Evolutionary conservation across 352 stramenopile genomes (phyloP), one percentile per base, ranked within the genome.

Genomic region (Phytophthora sojae): DNA sequence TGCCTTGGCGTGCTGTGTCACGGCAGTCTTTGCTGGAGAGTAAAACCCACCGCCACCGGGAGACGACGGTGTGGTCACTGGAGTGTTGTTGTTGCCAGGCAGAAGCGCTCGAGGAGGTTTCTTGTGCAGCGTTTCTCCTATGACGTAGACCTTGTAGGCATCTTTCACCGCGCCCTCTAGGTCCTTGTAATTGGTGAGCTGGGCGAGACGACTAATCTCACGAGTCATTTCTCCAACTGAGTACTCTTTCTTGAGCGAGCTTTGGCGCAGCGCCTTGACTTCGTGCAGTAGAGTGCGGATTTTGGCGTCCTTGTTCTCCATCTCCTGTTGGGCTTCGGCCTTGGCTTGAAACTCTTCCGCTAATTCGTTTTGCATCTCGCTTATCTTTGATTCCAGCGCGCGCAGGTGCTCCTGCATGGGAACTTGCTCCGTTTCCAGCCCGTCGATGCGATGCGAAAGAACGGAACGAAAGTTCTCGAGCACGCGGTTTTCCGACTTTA

Each of bases 401-500:
- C 35, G 49, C 65, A 95, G 71, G 56, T 94, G 89, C 2, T 82
- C 67, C 53, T 86, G 76, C 82, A 96, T 90, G 2, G 89, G 89
- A 2, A 79, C 76, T 56, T 95, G 89, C 21, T 90, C 84, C 1
- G 78, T 82, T 69, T 95, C 83, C 4, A 96, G 73, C 6, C 82
- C 86, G 52, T 95, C 85, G 51, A 96, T 88, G 2, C 89, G 87
- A 61, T 94, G 73, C 45, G 91, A 80, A 14, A 96, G 57, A 29
- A 96, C 89, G 2, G 86, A 94, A 7, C 88, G 86, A 44, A 96
- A 96, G 65, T 90, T 96, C 56, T 96, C 89, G 1, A 95, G 73
- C 6, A 94, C 78, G 8, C 85, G 83, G 53, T 96, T 95, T 1
- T 83, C 88, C 6, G 88, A 89, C 69, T 92, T 89, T 0, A 96